These are phyloP conservation scores for Purshia tridentata DNA, from an alignment of 306 rosid genomes.

Conservation along the genomic window DNA sequence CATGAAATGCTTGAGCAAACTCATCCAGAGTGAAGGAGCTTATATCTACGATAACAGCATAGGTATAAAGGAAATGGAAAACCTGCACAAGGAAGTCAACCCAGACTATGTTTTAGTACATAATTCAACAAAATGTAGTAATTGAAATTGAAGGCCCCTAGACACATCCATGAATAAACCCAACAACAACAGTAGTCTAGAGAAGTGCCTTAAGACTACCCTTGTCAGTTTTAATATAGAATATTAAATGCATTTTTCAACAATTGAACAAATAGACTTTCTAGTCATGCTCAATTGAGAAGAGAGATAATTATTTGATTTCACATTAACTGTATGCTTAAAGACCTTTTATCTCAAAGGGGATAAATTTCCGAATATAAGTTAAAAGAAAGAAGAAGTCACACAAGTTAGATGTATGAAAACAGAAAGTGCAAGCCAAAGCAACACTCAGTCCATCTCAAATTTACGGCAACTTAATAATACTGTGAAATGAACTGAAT, in stretches of 20 bases:
- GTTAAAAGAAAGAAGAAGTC: background rate
- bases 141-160: background rate
- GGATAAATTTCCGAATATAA: background rate
- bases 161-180: constrained; percentile 4
- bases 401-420: background rate
- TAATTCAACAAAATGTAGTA: background rate
- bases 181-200: constrained; percentile 15
- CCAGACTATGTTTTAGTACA: background rate
- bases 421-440: background rate
- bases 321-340: background rate
- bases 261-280: background rate
- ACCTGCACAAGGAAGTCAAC: constrained; percentile 41
- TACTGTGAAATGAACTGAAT: no score
- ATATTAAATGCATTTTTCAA: background rate
- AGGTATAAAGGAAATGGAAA: constrained; percentile 87
- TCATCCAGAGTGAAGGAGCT: constrained; percentile 93
- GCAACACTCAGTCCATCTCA: background rate
- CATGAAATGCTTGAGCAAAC: constrained; percentile 88
- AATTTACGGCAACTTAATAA: background rate
- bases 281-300: background rate
- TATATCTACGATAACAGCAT: constrained; percentile 53
- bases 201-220: background rate
- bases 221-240: background rate
- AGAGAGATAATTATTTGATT: background rate
- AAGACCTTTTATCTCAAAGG: background rate